Conservation (phyloP, 2,329 filamentous ascomycete genomes). For the Anthostomella pinea region DNA sequence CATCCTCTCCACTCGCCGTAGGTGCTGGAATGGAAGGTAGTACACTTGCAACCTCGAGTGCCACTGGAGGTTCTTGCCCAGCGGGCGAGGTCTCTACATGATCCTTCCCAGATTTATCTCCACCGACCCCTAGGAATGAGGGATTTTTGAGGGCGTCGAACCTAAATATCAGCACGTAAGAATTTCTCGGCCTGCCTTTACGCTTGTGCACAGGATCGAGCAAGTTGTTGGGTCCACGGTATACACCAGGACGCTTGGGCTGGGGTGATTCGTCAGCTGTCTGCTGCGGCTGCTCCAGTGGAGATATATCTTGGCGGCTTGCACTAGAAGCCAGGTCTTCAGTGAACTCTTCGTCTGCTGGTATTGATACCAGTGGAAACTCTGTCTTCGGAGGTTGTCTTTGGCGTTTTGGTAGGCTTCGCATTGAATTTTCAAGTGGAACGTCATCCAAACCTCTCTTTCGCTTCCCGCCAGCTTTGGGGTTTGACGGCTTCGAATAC, state of each 20-base stretch:
- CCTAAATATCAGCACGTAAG: constrained; percentile 30
- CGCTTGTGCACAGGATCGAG: constrained; percentile 23
- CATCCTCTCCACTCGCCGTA: not conserved
- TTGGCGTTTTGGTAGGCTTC: not conserved
- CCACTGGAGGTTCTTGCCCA: not conserved
- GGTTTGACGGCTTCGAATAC: too few species aligned
- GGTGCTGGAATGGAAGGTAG: too few species aligned
- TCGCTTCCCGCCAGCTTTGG: too few species aligned
- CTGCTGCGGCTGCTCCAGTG: not conserved
- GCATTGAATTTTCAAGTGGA: constrained; percentile 1
- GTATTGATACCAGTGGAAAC: constrained; percentile 1
- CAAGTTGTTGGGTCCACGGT: constrained; percentile 26
- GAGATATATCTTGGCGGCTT: too few species aligned
- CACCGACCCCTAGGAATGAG: constrained; percentile 13
- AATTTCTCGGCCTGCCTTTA: constrained; percentile 29
- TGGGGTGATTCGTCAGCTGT: constrained; percentile 3
- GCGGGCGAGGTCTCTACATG: not conserved
- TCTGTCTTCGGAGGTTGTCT: constrained; percentile 10
- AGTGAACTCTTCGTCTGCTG: too few species aligned
- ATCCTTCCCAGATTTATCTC: not conserved
- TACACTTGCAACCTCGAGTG: too few species aligned
- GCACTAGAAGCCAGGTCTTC: not conserved
- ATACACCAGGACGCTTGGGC: constrained; percentile 22
- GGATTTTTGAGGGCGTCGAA: constrained; percentile 26
- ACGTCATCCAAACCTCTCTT: constrained; percentile 9